Evolutionary conservation across 352 stramenopile genomes (phyloP), one percentile per base, ranked within the genome.

Genomic region (Phytophthora crassamura): DNA sequence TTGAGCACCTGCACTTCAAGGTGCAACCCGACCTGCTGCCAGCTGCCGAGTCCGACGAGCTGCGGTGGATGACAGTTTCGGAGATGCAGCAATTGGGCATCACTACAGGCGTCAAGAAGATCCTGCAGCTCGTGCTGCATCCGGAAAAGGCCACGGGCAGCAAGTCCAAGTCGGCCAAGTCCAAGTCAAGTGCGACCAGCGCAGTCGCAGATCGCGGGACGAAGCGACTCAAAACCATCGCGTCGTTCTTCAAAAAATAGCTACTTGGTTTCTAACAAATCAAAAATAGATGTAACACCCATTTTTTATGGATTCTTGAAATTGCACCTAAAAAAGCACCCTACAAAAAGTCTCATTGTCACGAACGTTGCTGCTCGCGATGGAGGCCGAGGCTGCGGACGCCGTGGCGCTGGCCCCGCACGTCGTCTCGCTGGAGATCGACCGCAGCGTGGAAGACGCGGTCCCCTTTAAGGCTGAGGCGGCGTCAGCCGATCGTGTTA

Each of bases 51-150:
- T 64, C 61, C 20, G 47, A 63, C 41, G 50, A 59, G 8, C 16
- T 89, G 40, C 77, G 74, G 5, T 97, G 90, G 90, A 91, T 96
- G 82, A 93, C 74, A n/a, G 30, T 73, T 2, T 41, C 54, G 2
- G 81, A 97, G 48, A 95, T 96, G 78, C 56, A 82, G 42, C 65
- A 90, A 58, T 64, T 84, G 22, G 90, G 90, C 22, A 94, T 97
- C 66, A 96, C 90, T 1, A 96, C 89, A 0, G 89, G 90, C 35
- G 85, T 94, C 43, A 91, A 91, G 69, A 97, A 97, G 61, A 93
- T 96, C 22, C 53, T 97, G 35, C 53, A 84, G 30, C 72, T 90
- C 6, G 77, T 93, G 16, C 45, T 72, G 20, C 39, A 62, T 30
- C 58, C 46, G 15, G 38, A 59, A 25, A 59, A 59, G 59, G 42